Evolutionary conservation across 1,284 basidiomycete species (phyloP), one percentile per base, ranked within the genome.

Genomic region (Ganoderma leucocontextum): DNA sequence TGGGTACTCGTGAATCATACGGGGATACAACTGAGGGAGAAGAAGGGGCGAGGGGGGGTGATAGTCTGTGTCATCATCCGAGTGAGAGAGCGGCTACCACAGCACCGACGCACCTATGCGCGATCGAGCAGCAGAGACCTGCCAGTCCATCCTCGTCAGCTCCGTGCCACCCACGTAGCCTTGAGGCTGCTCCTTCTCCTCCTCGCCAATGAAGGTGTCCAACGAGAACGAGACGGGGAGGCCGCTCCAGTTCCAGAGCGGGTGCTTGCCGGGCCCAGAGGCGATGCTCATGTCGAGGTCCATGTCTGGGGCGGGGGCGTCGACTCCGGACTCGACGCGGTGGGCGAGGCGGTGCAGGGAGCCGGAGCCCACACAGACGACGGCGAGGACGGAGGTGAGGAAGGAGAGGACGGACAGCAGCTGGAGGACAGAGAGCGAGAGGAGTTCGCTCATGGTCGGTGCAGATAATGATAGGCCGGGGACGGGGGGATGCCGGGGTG

Each of bases 351-450:
- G 76, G 61, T 78, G 72, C 42, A 80, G 69, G 6, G 77, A 76
- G 60, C 75, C 79, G 15, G 78, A 74, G 60, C 78, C 78, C 25
- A 80, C 77, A 29, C 78, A 74, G 52, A 78, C 69, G 66, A 79
- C 76, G 62, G 78, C 78, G 65, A 79, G 73, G 49, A 77, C 73
- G 36, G 78, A 79, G 29, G 78, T 78, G 67, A 77, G 64, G 72
- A 77, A 77, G 60, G 77, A 79, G 66, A 80, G 69, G 68, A 80
- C 74, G 22, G 77, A 79, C 69, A 80, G 75, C 42, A 80, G 73
- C 75, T 80, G 79, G 70, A 79, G 68, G 62, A 78, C 68, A 49
- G 78, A 80, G 60, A 80, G 66, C 67, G 78, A 79, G 60, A 79
- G 73, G 60, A 78, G 29, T 57, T 78, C 78, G 73, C 76, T 77